Evolutionary conservation across 371 early-diverging fungal genomes (phyloP).

Genomic region (Mortierella sp.): DNA sequence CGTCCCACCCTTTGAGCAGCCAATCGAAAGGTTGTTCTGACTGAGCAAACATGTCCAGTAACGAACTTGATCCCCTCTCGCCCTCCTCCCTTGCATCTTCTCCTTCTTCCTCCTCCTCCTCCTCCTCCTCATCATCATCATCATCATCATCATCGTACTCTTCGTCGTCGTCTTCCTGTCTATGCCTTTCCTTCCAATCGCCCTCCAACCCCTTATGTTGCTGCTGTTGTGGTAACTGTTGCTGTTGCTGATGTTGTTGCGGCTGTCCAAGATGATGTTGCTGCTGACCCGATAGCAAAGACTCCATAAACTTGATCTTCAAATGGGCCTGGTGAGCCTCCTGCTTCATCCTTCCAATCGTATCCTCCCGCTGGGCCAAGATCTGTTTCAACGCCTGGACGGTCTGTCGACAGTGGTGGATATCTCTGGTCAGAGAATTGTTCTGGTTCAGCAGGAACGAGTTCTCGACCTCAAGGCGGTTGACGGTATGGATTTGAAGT

Average conservation of each 20-base stretch:
- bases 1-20: conserved; percentile 10
- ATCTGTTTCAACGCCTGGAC: conserved; percentile 43
- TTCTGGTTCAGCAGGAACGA: conserved; percentile 42
- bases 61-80: neutral
- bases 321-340: conserved; percentile 29
- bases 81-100: neutral
- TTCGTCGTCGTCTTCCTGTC: conserved; percentile 9
- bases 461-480: conserved; percentile 50
- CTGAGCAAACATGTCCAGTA: conserved; percentile 5
- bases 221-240: neutral
- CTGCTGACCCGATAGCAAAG: conserved; percentile 24
- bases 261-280: neutral
- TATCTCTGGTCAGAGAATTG: conserved; percentile 29
- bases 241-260: neutral
- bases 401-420: conserved; percentile 43
- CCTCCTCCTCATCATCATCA: neutral
- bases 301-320: conserved; percentile 42
- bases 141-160: conserved; percentile 1
- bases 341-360: conserved; percentile 27
- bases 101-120: neutral
- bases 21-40: conserved; percentile 1
- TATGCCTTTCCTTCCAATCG: neutral
- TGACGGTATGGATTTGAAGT: conserved; percentile 18
- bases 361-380: conserved; percentile 40
- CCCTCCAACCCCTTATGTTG: neutral